These are phyloP conservation scores for Parascedosporium putredinis DNA, from an alignment of 2,329 filamentous ascomycete genomes.

Conservation along the genomic window DNA sequence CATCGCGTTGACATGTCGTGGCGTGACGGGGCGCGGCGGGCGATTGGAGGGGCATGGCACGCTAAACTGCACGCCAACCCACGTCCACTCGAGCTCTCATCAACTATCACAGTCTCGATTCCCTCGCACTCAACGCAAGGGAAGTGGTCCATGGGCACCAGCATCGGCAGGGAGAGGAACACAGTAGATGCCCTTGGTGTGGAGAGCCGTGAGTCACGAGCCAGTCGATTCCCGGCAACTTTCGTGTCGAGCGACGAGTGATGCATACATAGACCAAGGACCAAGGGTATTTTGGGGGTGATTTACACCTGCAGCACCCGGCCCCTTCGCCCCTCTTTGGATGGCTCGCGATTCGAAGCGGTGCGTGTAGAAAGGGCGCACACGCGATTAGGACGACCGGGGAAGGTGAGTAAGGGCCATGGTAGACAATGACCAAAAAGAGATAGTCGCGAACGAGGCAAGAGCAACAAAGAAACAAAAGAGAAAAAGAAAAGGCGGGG, in stretches of 20 bases:
- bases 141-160: not conserved
- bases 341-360: not conserved
- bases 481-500: not conserved
- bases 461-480: not conserved
- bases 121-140: not conserved
- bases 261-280: too few relatives aligned
- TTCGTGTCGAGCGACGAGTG: constrained; percentile 1
- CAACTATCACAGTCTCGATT: not conserved
- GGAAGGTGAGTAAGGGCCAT: too few relatives aligned
- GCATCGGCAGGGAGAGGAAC: not conserved
- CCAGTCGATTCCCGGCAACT: constrained; percentile 3
- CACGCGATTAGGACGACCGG: not conserved
- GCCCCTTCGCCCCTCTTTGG: not conserved
- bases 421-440: not conserved
- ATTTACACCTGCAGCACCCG: not conserved
- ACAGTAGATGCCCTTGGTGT: not conserved
- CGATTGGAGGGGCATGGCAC: not conserved
- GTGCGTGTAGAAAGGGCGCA: not conserved
- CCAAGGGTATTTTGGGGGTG: not conserved
- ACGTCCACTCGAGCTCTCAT: too few relatives aligned
- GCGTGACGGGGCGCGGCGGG: constrained; percentile 6
- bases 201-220: not conserved
- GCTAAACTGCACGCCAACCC: not conserved
- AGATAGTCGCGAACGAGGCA: not conserved
- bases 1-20: constrained; percentile 4